phyloP scores from a whole-genome alignment of 2,329 filamentous ascomycete species.

The Phoma sp. region DNA sequence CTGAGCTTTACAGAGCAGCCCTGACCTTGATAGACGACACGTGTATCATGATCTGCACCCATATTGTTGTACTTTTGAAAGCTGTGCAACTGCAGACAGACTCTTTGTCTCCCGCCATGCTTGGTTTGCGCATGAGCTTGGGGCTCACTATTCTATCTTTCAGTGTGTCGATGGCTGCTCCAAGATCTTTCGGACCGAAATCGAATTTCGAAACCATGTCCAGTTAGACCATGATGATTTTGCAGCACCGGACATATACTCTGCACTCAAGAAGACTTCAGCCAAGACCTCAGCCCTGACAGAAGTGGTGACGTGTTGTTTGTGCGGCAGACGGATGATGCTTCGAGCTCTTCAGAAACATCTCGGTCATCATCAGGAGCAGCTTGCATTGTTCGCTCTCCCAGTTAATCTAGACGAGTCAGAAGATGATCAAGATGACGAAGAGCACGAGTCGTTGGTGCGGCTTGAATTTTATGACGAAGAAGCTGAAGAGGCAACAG shows the following conservation, averaged over 20 bases:
- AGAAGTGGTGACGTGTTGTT: background rate
- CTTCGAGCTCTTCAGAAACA: conserved; percentile 25
- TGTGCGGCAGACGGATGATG: conserved; percentile 23
- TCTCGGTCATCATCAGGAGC: conserved; percentile 31
- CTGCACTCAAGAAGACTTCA: background rate
- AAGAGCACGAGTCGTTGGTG: background rate
- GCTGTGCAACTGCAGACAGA: conserved; percentile 29
- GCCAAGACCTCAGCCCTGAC: background rate
- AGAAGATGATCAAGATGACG: conserved; percentile 19
- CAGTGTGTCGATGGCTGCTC: conserved; percentile 23
- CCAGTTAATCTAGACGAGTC: conserved; percentile 24
- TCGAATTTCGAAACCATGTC: background rate
- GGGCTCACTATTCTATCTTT: conserved; percentile 27
- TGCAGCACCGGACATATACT: background rate
- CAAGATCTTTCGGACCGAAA: background rate
- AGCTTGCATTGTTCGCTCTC: conserved; percentile 35
- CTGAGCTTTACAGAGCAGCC: background rate
- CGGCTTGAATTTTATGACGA: background rate
- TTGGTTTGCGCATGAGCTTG: conserved; percentile 35
- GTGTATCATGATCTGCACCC: conserved; percentile 35
- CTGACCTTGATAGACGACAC: conserved; percentile 24
- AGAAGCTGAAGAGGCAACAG: background rate
- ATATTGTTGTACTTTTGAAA: conserved; percentile 33
- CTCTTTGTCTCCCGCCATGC: conserved; percentile 29
- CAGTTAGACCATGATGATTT: background rate